These are phyloP conservation scores for Canna indica DNA, from an alignment of 176 grass and related monocot genomes.

Conservation along the genomic window DNA sequence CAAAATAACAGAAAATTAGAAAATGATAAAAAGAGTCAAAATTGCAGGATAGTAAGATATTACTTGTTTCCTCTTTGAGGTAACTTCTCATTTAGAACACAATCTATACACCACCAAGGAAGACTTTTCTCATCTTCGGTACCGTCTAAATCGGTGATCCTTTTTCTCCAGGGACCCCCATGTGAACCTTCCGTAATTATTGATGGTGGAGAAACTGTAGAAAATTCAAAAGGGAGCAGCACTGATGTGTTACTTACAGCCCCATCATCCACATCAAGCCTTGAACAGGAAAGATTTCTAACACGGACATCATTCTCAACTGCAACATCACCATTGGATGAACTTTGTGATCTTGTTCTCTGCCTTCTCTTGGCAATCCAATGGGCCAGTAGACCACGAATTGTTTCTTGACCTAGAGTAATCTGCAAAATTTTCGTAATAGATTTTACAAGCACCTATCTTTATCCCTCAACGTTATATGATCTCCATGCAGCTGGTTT, in stretches of 20 bases:
- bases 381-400: no score
- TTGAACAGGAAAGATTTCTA: slow-evolving; percentile 44
- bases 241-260: slow-evolving; percentile 34
- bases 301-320: slow-evolving; percentile 35
- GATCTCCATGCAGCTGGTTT: no score
- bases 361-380: slow-evolving; percentile 38
- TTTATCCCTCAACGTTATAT: no score
- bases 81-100: slow-evolving; percentile 40
- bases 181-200: slow-evolving; percentile 71
- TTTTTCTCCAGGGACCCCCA: slow-evolving; percentile 91
- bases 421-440: neutral
- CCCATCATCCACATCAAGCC: slow-evolving; percentile 59
- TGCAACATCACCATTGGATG: slow-evolving; percentile 50
- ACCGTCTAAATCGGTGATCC: slow-evolving; percentile 79
- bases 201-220: slow-evolving; percentile 67
- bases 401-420: no score
- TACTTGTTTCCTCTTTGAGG: slow-evolving; percentile 90
- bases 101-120: slow-evolving; percentile 90
- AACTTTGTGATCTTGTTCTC: slow-evolving; percentile 39
- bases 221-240: slow-evolving; percentile 70
- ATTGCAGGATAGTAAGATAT: neutral
- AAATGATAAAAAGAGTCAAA: neutral
- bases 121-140: slow-evolving; percentile 66
- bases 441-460: no score
- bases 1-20: neutral